Conservation (phyloP, 805 yeast genomes). For the Ogataea henricii region DNA sequence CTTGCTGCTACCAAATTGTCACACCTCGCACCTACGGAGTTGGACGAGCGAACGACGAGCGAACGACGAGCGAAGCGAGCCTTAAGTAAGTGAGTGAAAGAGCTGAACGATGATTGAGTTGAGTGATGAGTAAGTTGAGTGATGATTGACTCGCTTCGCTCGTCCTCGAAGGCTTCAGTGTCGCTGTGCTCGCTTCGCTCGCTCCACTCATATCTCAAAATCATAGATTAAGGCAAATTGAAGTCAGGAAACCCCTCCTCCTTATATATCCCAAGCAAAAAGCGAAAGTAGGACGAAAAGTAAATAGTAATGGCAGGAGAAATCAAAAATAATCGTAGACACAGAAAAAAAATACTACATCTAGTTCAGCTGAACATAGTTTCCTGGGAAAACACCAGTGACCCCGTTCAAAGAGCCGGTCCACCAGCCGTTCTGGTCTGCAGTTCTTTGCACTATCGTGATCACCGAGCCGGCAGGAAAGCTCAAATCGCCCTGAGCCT, state of each 20-base stretch:
- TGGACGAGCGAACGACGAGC: too few species aligned
- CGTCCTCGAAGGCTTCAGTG: too few species aligned
- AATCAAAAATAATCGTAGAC: background rate
- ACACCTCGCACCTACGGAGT: too few species aligned
- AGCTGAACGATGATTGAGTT: too few species aligned
- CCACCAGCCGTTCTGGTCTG: conserved; percentile 97
- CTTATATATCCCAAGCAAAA: background rate
- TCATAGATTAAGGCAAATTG: too few species aligned
- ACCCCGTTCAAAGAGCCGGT: conserved; percentile 84
- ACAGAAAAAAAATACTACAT: too few species aligned
- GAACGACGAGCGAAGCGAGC: too few species aligned
- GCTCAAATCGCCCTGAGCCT: conserved; percentile 87
- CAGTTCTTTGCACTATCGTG: conserved; percentile 77
- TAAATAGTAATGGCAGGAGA: background rate
- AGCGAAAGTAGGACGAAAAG: background rate
- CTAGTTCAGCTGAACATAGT: conserved; percentile 78
- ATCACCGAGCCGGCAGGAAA: conserved; percentile 88
- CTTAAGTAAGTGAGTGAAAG: too few species aligned
- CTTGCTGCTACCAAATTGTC: too few species aligned
- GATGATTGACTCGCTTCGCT: background rate
- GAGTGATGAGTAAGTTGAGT: too few species aligned
- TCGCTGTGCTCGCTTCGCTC: background rate
- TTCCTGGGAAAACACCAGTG: conserved; percentile 94
- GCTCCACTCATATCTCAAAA: background rate
- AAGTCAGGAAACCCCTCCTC: too few species aligned